phyloP scores from a whole-genome alignment of 495 filamentous ascomycete genomes.

The Aspergillus incahuasiensis region DNA sequence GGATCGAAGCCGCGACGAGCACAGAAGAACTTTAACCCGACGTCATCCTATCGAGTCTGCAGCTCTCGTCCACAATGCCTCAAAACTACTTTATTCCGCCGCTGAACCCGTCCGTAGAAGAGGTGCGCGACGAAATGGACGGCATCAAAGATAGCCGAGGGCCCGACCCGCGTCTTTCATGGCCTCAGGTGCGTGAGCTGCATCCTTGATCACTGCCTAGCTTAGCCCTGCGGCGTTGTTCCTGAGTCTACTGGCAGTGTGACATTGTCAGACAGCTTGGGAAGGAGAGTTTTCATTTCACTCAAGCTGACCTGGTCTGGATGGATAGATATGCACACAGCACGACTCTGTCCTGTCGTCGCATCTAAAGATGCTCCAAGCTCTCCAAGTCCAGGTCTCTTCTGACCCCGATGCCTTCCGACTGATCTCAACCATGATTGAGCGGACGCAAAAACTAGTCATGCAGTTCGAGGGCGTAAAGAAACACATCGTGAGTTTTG shows the following conservation, averaged over 20 bases:
- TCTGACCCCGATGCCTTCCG: constrained; percentile 23
- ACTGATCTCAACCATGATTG: constrained; percentile 32
- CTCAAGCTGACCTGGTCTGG: not conserved
- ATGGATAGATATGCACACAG: constrained; percentile 29
- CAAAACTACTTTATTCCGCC: not conserved
- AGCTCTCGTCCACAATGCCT: constrained; percentile 1
- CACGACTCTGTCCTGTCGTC: constrained; percentile 33
- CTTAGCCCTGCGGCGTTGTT: not conserved
- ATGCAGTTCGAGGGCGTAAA: constrained; percentile 32
- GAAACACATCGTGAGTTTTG: constrained; percentile 30
- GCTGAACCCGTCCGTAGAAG: constrained; percentile 21
- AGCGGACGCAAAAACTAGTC: constrained; percentile 34
- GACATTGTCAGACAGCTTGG: too few relatives aligned
- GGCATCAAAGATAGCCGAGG: not conserved
- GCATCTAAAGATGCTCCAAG: constrained; percentile 32
- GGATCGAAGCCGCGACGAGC: not conserved
- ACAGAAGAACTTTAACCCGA: not conserved
- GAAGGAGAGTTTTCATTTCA: not conserved
- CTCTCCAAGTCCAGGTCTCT: constrained; percentile 21
- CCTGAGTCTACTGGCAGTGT: too few relatives aligned
- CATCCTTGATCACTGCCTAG: not conserved
- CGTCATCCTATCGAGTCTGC: not conserved
- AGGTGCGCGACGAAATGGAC: constrained; percentile 5
- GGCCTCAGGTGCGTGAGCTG: constrained; percentile 18
- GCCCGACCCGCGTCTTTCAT: constrained; percentile 2